Evolutionary conservation across 2,329 filamentous ascomycete species (phyloP), one percentile per base, ranked within the genome.

Genomic region (Alternaria metachromatica): DNA sequence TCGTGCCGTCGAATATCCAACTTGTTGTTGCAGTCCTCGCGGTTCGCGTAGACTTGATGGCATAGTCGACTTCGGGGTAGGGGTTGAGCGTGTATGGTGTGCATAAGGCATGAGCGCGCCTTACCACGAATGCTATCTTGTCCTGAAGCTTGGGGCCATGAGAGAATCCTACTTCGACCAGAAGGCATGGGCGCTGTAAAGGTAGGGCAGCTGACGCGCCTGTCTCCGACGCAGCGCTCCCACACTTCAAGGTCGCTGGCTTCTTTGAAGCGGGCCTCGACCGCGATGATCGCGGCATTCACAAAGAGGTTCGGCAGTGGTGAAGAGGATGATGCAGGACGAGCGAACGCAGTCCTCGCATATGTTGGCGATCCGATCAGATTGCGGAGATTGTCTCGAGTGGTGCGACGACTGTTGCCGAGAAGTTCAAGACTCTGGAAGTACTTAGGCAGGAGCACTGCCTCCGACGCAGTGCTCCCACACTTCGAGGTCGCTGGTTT

Each of bases 311-410:
- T 37, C 33, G 33, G 33, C 33, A 37, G 15, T n/a, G 15, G 33
- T 37, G 33, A 37, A 37, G 33, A 37, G 33, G 15, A 5, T n/a
- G 33, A 37, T 37, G 15, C 4, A 37, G 33, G 33, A 37, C 33
- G 33, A 37, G 15, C 33, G 4, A n/a, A 37, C 33, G 8, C 33
- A 37, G 33, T 37, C 33, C 33, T 9, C 33, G 33, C 1, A 37
- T 37, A 37, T 37, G 33, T n/a, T 37, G 33, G 33, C 33, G 33
- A 37, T 37, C 33, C 72, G 23, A 83, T 76, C 8, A 82, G 77
- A 33, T 81, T 78, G 0, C 58, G 54, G 4, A 77, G 65, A 20
- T 72, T 63, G 21, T 60, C 65, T 4, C 73, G 67, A 3, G 63
- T 64, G 10, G 45, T 58, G 20, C 57, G 58, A 4, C 55, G 44